Base-by-base conservation (phyloP, 2,329 filamentous ascomycete genomes). In the Claviceps quebecensis region DNA sequence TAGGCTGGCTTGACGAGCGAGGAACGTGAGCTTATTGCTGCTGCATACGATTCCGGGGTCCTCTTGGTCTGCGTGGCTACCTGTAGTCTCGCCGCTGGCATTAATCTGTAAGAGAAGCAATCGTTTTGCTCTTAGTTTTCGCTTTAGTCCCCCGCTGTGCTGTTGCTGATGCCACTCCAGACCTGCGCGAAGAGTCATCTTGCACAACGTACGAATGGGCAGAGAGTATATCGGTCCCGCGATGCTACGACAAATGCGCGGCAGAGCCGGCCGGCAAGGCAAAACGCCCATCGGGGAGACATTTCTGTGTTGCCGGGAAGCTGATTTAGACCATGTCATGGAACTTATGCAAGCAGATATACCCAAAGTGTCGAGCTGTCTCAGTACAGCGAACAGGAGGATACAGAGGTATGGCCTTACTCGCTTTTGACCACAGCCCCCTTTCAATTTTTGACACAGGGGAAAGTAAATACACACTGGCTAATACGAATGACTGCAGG, bases 181-280 rank as follows among this genome's bases (percentile, higher is more conserved):
- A 14, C 77, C 77, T 14, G 86, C 86, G 7, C 73, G 86, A 50
- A 72, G 86, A 56, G 86, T 90, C 1, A 87, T 90, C 53, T 72
- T 87, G 26, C 84, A 87, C 61, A 83, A 80, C 55, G 84, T 83
- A 34, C 76, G 82, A 41, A 88, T 89, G 83, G 86, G 86, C 0
- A 75, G 82, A 49, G 84, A 88, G 45, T 70, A 88, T 47, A 78
- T 89, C n/a, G 85, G 84, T 0, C 85, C 86, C 13, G 81, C 85
- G 4, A 86, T 90, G 81, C 71, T 90, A 65, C 78, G 84, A 47
- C 86, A 90, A 65, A 90, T 89, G 86, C 78, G 84, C 60, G 86
- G 86, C 2, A 76, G 86, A 54, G 86, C 86, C 19, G 86, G 86
- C 6, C 76, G 86, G 50, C 88, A 88, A 65, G 86, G 86, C 47